Conservation (phyloP, 2,329 filamentous ascomycete species). For the Penicillium sp. region DNA sequence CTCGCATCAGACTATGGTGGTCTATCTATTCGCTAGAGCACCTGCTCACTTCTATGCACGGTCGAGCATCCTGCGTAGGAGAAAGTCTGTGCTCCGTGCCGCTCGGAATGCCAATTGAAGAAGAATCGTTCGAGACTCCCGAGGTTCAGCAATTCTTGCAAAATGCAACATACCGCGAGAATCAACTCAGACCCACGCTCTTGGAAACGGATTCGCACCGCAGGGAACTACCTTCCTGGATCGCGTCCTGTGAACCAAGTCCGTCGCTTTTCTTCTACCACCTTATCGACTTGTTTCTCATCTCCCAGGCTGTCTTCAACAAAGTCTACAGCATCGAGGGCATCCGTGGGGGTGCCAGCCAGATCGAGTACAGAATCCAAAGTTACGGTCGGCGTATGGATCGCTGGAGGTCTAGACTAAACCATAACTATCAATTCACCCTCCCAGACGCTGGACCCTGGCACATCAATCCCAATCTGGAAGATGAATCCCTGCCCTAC, state of each 20-base stretch:
- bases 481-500: slow-evolving; percentile 17
- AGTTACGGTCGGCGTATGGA: slow-evolving; percentile 38
- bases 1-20: slow-evolving; percentile 49
- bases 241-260: slow-evolving; percentile 30
- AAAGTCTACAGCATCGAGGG: slow-evolving; percentile 45
- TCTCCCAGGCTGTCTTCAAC: slow-evolving; percentile 43
- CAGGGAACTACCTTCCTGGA: slow-evolving; percentile 23
- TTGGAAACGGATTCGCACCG: slow-evolving; percentile 25
- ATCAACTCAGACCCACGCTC: slow-evolving; percentile 32
- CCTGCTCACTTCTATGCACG: slow-evolving; percentile 47
- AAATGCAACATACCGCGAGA: slow-evolving; percentile 20
- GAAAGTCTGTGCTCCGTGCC: slow-evolving; percentile 44
- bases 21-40: slow-evolving; percentile 48
- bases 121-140: slow-evolving; percentile 37
- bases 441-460: slow-evolving; percentile 24
- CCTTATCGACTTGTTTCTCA: slow-evolving; percentile 41
- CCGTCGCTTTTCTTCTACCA: slow-evolving; percentile 44
- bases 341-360: slow-evolving; percentile 32
- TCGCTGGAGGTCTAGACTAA: slow-evolving; percentile 41
- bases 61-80: slow-evolving; percentile 44
- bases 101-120: slow-evolving; percentile 42
- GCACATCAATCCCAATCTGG: slow-evolving; percentile 26
- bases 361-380: slow-evolving; percentile 39
- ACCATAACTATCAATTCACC: slow-evolving; percentile 38
- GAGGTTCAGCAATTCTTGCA: slow-evolving; percentile 32